phyloP scores from a whole-genome alignment of 495 filamentous ascomycete species.

The Beverwykella pulmonaria region DNA sequence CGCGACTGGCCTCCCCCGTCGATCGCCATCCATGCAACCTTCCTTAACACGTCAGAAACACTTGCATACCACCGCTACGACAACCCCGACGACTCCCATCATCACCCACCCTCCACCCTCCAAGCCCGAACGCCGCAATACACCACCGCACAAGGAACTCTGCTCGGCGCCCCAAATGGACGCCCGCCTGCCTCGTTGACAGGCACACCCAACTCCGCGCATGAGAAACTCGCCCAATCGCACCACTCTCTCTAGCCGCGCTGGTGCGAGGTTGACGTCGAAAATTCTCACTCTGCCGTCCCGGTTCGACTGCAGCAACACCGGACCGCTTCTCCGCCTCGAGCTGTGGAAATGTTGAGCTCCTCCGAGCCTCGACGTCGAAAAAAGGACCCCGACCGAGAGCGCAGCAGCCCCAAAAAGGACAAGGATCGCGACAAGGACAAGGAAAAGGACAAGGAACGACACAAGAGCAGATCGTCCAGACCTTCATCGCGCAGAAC shows the following conservation, averaged over 20 bases:
- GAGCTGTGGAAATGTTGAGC: conserved; percentile 31
- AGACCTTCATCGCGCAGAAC: conserved; percentile 10
- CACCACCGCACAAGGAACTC: conserved; percentile 8
- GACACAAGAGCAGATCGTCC: conserved; percentile 18
- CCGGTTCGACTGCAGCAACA: conserved; percentile 9
- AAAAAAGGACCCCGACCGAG: conserved; percentile 42
- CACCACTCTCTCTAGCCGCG: conserved; percentile 22
- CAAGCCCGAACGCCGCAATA: conserved; percentile 1
- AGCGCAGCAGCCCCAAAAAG: conserved; percentile 37
- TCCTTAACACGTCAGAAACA: conserved; percentile 38
- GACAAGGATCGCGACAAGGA: conserved; percentile 37
- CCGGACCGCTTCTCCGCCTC: conserved; percentile 17
- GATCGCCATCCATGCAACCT: conserved; percentile 15
- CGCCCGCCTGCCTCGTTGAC: conserved; percentile 28
- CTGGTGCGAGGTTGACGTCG: conserved; percentile 25
- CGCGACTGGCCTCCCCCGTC: conserved; percentile 4
- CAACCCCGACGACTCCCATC: not conserved
- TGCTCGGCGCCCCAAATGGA: conserved; percentile 15
- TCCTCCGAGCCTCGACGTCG: conserved; percentile 36
- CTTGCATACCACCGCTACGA: conserved; percentile 28
- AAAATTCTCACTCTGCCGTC: conserved; percentile 8
- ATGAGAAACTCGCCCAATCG: conserved; percentile 32
- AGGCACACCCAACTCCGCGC: conserved; percentile 29
- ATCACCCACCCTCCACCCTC: not conserved
- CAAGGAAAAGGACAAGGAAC: conserved; percentile 29